Percentiles rank a stretch among this genome's conserved stretches.
Conservation (phyloP, 1,139 yeast species). For the Magnusiomyces sp. region DNA sequence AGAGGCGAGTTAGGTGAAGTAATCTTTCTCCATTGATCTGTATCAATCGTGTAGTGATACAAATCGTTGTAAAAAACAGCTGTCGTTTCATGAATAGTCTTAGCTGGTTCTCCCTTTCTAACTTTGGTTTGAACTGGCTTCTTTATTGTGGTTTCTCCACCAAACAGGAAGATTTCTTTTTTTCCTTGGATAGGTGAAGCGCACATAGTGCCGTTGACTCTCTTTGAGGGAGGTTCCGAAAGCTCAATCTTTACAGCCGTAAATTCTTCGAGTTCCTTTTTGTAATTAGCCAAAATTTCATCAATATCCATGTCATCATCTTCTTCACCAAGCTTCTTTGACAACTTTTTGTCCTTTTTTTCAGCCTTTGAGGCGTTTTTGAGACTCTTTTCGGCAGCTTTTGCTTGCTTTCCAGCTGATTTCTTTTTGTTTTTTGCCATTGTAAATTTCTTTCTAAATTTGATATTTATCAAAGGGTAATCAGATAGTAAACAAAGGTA, state of each 20-base stretch:
- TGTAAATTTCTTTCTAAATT: no score
- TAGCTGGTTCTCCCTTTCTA: constrained; percentile 11
- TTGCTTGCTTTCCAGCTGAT: no score
- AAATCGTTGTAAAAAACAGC: constrained; percentile 79
- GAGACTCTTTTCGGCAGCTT: constrained; percentile 79
- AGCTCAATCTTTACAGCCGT: constrained; percentile 59
- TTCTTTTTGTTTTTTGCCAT: no score
- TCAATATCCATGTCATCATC: constrained; percentile 89
- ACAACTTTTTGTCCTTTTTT: constrained; percentile 59
- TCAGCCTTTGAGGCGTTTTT: constrained; percentile 71
- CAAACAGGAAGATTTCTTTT: constrained; percentile 72
- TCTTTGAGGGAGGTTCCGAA: constrained; percentile 49
- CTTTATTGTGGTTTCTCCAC: constrained; percentile 61
- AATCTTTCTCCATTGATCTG: constrained; percentile 72
- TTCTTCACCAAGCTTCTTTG: constrained; percentile 60
- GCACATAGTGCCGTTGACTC: constrained; percentile 69
- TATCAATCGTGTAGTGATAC: constrained; percentile 62
- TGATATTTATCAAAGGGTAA: no score
- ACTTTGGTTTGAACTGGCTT: constrained; percentile 9
- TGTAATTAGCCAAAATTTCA: constrained; percentile 68
- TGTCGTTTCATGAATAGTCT: constrained; percentile 34
- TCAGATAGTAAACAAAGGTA: no score
- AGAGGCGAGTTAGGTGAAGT: constrained; percentile 82
- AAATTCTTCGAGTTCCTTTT: constrained; percentile 62
- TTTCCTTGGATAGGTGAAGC: constrained; percentile 71